Evolutionary conservation across 129 eudicot species (phyloP), one percentile per base, ranked within the genome.

Genomic region (Glebionis coronaria): DNA sequence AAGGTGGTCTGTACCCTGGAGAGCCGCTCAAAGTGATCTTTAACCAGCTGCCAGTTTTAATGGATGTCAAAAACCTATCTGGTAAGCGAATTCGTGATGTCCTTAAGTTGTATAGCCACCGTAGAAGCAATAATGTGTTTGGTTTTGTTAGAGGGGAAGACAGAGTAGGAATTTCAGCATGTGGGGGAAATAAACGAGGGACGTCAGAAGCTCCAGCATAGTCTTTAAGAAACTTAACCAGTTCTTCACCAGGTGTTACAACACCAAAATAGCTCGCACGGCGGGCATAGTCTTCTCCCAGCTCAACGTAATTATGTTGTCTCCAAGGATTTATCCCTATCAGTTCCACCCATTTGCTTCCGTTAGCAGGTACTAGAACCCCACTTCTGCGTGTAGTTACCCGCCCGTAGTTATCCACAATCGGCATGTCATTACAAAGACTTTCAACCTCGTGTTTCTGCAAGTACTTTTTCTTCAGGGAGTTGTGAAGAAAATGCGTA

Each of bases 281-380:
- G 0, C 25, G 14, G 1, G 64, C 35, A 44, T 59, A 59, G 18
- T 59, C 64, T 59, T 59, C 45, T 27, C 46, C 46, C 9, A 59
- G 21, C 44, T 59, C 64, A 12, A 59, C 10, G 3, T 11, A 59
- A n/a, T 59, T 28, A 29, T 59, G 45, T 14, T 31, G 19, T 13
- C 64, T 59, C 64, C 64, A 59, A 13, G 45, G 64, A 29, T 59
- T 59, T 1, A 46, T 14, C 29, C 46, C 64, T 14, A 59, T 59
- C 45, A 59, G 15, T 3, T 59, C 9, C 19, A 59, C 64, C 64
- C 64, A 59, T 2, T 29, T 59, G 44, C 46, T 59, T 29, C 64
- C 64, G 0, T n/a, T n/a, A 29, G 64, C 64, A 28, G 64, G 64
- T 1, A 59, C 46, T 13, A 59, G 64, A 10, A 57, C 45, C 3